These are phyloP conservation scores for Xylaria palmicola DNA, from an alignment of 495 filamentous ascomycete species.

Conservation along the genomic window DNA sequence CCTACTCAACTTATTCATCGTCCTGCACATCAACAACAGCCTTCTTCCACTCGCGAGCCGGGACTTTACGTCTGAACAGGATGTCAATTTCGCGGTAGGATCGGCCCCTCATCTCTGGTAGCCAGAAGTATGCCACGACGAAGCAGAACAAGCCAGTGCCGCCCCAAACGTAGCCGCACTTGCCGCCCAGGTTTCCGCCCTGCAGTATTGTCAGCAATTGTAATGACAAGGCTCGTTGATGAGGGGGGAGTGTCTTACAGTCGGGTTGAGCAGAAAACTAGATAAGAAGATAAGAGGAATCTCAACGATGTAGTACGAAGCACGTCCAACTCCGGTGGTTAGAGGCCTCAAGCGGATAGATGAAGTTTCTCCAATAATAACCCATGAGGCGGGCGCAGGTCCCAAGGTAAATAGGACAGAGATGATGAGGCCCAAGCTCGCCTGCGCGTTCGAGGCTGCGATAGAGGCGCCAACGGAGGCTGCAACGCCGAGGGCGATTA, in stretches of 20 bases:
- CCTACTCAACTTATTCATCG: conserved; percentile 43
- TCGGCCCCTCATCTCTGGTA: conserved; percentile 35
- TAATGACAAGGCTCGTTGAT: conserved; percentile 9
- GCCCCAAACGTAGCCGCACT: conserved; percentile 48
- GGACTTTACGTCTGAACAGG: conserved; percentile 44
- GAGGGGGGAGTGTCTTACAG: conserved; percentile 12
- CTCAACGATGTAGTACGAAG: conserved; percentile 51
- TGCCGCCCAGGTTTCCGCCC: conserved; percentile 48
- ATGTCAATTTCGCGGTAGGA: conserved; percentile 40
- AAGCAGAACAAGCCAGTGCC: conserved; percentile 32
- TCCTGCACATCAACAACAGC: conserved; percentile 52
- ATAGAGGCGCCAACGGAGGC: conserved; percentile 37
- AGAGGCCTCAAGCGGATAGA: conserved; percentile 55
- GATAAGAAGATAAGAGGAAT: conserved; percentile 55
- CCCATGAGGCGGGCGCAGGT: conserved; percentile 54
- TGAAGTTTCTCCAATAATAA: conserved; percentile 59
- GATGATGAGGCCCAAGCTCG: conserved; percentile 55
- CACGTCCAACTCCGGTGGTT: conserved; percentile 58
- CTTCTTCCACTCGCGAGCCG: conserved; percentile 52
- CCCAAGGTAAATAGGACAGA: conserved; percentile 54
- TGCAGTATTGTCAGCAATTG: conserved; percentile 25
- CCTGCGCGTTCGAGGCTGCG: conserved; percentile 45
- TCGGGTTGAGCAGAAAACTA: conserved; percentile 50
- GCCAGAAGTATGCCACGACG: conserved; percentile 32
- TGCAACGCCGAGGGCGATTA: conserved; percentile 48